A percentile compares a stretch with the other conserved stretches of the same genome.
These are phyloP conservation scores for Entomortierella parvispora DNA, from an alignment of 192 early-diverging fungal species.

Conservation along the genomic window DNA sequence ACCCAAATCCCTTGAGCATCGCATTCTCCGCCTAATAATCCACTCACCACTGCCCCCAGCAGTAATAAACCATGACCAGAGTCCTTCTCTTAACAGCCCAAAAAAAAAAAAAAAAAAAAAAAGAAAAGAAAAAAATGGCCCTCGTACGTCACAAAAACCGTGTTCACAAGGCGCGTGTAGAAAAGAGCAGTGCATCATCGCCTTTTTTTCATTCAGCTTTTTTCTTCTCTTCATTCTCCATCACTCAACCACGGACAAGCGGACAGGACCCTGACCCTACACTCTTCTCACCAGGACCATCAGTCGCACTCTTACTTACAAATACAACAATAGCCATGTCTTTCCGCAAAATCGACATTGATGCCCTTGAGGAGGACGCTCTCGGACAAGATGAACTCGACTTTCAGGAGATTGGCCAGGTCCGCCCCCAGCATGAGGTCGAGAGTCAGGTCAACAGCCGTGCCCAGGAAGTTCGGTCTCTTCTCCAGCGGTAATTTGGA, in stretches of 20 bases:
- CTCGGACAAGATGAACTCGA: slow-evolving; percentile 48
- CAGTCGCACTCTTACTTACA: neutral
- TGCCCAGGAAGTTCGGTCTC: slow-evolving; percentile 69
- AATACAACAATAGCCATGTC: slow-evolving; percentile 58
- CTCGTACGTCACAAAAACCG: no score
- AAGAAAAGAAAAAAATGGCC: neutral
- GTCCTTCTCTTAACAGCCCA: no score
- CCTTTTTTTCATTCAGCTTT: no score
- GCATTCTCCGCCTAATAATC: no score
- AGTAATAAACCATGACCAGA: no score
- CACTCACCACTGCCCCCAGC: no score
- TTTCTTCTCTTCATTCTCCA: neutral
- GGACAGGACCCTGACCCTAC: no score
- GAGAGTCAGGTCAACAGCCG: slow-evolving; percentile 65
- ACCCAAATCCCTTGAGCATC: no score
- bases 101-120: neutral
- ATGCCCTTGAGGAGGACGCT: slow-evolving; percentile 57
- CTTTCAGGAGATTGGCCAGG: slow-evolving; percentile 53
- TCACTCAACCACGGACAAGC: neutral
- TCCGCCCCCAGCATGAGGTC: slow-evolving; percentile 56
- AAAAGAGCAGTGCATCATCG: neutral
- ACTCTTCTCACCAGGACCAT: neutral
- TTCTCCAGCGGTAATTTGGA: slow-evolving; percentile 61
- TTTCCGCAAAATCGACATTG: slow-evolving; percentile 76
- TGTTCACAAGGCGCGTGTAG: no score